These are phyloP conservation scores for Phytophthora hybrid DNA, from an alignment of 352 stramenopile genomes.

Conservation along the genomic window DNA sequence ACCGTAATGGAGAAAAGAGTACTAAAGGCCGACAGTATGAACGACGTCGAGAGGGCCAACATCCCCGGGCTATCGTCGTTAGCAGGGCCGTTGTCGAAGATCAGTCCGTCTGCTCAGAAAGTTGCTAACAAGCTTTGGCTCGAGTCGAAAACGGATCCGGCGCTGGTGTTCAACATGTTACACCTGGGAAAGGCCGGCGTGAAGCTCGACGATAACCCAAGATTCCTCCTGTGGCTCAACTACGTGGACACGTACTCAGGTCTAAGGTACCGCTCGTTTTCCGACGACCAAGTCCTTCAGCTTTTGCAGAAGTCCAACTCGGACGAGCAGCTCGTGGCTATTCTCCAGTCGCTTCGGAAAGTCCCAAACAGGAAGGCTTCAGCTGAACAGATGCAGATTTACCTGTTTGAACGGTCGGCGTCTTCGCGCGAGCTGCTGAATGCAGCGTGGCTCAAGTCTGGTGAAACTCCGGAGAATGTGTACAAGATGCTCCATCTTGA, in stretches of 20 bases:
- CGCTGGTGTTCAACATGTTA: not conserved
- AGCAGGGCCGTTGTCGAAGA: not conserved
- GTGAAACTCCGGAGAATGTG: not conserved
- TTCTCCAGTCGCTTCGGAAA: conserved; percentile 8
- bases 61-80: not conserved
- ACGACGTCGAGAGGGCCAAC: not conserved
- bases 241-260: not conserved
- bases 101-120: not conserved
- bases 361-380: not conserved
- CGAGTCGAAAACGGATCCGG: not conserved
- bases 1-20: not conserved
- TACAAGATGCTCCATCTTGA: not conserved
- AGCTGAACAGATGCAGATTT: conserved; percentile 5
- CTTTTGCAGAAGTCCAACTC: not conserved
- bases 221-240: conserved; percentile 1
- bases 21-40: not conserved
- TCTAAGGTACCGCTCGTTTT: not conserved
- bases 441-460: not conserved
- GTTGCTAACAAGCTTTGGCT: conserved; percentile 4
- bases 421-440: not conserved
- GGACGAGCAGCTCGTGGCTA: conserved; percentile 1
- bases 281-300: not conserved
- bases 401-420: not conserved
- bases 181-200: not conserved
- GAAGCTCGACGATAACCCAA: conserved; percentile 10